A percentile compares a stretch with the other conserved stretches of the same genome.
phyloP scores from a whole-genome alignment of 1,139 yeast species.

The Pichia sp. region DNA sequence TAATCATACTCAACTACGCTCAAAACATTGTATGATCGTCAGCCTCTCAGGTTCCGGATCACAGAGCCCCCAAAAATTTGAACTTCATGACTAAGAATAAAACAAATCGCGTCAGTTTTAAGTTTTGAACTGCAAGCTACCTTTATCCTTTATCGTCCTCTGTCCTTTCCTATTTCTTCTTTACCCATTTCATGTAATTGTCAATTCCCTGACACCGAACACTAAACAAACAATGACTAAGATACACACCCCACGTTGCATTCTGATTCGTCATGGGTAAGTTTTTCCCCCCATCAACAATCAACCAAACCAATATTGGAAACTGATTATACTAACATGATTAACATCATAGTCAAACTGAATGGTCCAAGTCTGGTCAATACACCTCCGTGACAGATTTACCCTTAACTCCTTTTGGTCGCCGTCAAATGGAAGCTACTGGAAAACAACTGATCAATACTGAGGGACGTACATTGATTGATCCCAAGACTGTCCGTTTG shows the following conservation, averaged over 20 bases:
- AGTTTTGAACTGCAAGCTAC: background rate
- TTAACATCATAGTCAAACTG: conserved; percentile 57
- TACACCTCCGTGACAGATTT: conserved; percentile 83
- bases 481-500: conserved; percentile 54
- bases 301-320: background rate
- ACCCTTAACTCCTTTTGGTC: conserved; percentile 72
- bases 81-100: too few species aligned
- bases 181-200: background rate
- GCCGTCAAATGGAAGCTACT: conserved; percentile 63
- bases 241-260: conserved; percentile 60
- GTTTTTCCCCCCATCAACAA: too few species aligned
- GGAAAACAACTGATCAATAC: conserved; percentile 64
- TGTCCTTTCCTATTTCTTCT: background rate
- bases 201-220: background rate
- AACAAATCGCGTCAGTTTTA: too few species aligned
- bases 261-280: conserved; percentile 56
- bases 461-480: conserved; percentile 45
- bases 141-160: background rate
- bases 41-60: too few species aligned
- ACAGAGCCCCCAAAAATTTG: too few species aligned
- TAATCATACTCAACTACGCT: too few species aligned
- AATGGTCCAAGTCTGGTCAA: conserved; percentile 92
- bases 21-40: too few species aligned
- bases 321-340: conserved; percentile 62
- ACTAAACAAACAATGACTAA: conserved; percentile 1